Evolutionary conservation across 2,329 filamentous ascomycete genomes (phyloP), one percentile per base, ranked within the genome.

Genomic region (Diaporthe vexans): DNA sequence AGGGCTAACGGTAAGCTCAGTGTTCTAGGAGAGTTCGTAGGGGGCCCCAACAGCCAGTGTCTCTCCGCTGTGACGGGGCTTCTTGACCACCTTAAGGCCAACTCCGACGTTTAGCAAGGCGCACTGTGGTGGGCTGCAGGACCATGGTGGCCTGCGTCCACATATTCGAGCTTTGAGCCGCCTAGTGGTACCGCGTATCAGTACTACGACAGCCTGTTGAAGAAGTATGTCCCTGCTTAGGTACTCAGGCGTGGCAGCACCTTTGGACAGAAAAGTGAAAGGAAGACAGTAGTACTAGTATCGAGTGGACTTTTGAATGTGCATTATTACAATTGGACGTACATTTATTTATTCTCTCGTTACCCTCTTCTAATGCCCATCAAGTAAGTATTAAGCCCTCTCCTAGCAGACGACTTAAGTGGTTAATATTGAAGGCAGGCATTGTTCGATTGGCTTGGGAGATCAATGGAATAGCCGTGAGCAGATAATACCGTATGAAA

Each of bases 121-220:
- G 88, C 85, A 76, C 78, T 88, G 19, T 90, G 88, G 87, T 91
- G 89, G 89, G 82, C 85, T 46, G 88, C 86, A 24, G 89, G 89
- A 0, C 89, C 89, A 19, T 90, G 88, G 89, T 91, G 89, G 89
- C 85, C 81, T 26, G 79, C 83, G 67, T 86, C 87, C 63, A 79
- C 78, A 71, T 88, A 81, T 79, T 68, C 63, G 33, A 81, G 79
- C 78, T 86, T 88, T 76, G 87, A 88, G 81, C 86, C 86, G 10
- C 83, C 86, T 7, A 83, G 79, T 40, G 85, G 87, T 5, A 82
- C 80, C 5, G 86, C 79, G 0, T 88, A 88, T 74, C 77, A 76
- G 19, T 71, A 76, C 52, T 76, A 83, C 76, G 79, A 82, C 75
- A 61, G 71, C 63, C 56, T 76, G 24, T 51, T 77, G 35, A 63